A percentile compares a stretch with the other conserved stretches of the same genome.
phyloP scores from a whole-genome alignment of 306 rosid genomes.

The Vicia faba region DNA sequence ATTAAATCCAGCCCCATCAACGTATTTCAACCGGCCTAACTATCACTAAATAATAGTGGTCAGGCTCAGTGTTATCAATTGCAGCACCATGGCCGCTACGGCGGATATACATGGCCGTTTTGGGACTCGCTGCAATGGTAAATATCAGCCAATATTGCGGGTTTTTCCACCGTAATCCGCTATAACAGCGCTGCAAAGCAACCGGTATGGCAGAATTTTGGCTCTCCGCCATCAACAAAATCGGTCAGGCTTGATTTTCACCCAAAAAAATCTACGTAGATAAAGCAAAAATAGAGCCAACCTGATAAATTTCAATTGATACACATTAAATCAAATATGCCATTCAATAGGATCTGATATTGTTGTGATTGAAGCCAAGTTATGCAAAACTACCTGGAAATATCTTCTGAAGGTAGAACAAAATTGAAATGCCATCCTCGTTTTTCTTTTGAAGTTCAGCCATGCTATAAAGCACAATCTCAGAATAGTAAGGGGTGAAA shows the following conservation, averaged over 20 bases:
- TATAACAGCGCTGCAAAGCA: too few species aligned
- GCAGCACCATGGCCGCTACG: too few species aligned
- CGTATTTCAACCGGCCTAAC: constrained; percentile 1
- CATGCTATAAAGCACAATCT: constrained; percentile 85
- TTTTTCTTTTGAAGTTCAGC: constrained; percentile 80
- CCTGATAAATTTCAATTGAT: constrained; percentile 5
- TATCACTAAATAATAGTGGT: neutral
- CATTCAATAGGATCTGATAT: constrained; percentile 23
- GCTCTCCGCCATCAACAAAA: too few species aligned
- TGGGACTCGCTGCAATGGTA: too few species aligned
- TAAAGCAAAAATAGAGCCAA: neutral
- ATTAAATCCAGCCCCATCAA: neutral
- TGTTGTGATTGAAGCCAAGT: constrained; percentile 12
- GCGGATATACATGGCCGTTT: too few species aligned
- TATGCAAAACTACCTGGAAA: constrained; percentile 62
- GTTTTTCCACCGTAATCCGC: too few species aligned
- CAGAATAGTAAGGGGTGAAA: constrained; percentile 95
- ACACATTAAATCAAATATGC: constrained; percentile 4
- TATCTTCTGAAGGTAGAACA: constrained; percentile 92
- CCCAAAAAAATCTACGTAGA: neutral
- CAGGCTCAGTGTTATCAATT: neutral
- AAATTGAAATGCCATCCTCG: constrained; percentile 89
- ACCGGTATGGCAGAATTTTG: too few species aligned
- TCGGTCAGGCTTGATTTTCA: neutral
- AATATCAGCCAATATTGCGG: too few species aligned